Conservation (phyloP, 352 stramenopile species). For the Poterioochromonas sp. region DNA sequence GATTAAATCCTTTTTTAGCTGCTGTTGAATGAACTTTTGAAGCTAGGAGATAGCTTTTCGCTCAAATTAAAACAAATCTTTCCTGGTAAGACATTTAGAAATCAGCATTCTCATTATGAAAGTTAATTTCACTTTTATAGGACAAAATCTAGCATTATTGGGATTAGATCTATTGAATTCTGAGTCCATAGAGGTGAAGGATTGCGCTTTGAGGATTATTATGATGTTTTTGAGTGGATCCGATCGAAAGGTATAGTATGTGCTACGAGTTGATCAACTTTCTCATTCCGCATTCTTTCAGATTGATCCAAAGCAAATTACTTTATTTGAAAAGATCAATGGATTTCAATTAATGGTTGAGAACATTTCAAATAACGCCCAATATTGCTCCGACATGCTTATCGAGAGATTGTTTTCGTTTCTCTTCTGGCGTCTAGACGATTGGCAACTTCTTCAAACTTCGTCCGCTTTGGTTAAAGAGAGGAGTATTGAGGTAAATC, state of each 20-base stretch:
- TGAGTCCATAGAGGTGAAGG: not conserved
- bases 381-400: not conserved
- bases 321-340: not conserved
- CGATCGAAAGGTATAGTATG: no score
- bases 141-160: not conserved
- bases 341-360: not conserved
- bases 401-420: not conserved
- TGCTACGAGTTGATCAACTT: no score
- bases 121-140: not conserved
- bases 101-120: no score
- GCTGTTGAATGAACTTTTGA: no score
- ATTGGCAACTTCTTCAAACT: no score
- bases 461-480: no score
- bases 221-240: not conserved
- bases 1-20: no score
- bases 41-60: no score
- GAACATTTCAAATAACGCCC: not conserved
- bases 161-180: not conserved
- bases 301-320: not conserved
- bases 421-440: not conserved
- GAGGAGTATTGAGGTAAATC: no score
- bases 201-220: not conserved
- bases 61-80: no score
- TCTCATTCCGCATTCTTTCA: no score
- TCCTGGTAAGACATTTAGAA: no score